A percentile compares a stretch with the other conserved stretches of the same genome.
Evolutionary conservation across 495 filamentous ascomycete genomes (phyloP).

Genomic region (Chaetomidium leptoderma): DNA sequence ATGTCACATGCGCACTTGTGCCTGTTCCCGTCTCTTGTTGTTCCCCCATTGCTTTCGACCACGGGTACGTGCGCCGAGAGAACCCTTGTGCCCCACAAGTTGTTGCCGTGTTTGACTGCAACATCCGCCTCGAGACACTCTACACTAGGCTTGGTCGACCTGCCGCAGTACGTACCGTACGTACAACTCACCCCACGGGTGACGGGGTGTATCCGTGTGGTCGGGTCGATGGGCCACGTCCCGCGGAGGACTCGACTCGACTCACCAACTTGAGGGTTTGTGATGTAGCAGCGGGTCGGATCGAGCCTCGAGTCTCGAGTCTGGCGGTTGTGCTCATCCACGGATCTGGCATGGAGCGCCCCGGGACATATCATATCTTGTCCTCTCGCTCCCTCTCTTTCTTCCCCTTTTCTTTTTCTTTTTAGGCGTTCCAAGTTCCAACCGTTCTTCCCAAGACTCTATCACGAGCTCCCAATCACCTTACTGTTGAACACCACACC

Average conservation of each 20-base stretch:
- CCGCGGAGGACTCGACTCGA: neutral
- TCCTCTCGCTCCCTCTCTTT: neutral
- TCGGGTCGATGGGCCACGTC: slow-evolving; percentile 6
- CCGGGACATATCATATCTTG: neutral
- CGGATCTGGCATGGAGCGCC: neutral
- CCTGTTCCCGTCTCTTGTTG: neutral
- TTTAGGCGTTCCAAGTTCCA: neutral
- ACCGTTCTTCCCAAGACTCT: neutral
- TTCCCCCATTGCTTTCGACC: neutral
- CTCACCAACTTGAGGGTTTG: neutral
- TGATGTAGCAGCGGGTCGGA: slow-evolving; percentile 11
- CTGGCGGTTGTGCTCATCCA: neutral
- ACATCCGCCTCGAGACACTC: neutral
- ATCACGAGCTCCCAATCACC: too few species aligned
- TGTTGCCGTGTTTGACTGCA: slow-evolving; percentile 14
- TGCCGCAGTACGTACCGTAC: slow-evolving; percentile 14
- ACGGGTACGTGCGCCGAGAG: slow-evolving; percentile 11
- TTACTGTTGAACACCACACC: too few species aligned
- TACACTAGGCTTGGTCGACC: neutral
- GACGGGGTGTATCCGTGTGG: slow-evolving; percentile 10
- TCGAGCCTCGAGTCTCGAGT: slow-evolving; percentile 7
- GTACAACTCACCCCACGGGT: neutral
- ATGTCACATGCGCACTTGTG: slow-evolving; percentile 5
- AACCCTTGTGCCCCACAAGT: slow-evolving; percentile 5
- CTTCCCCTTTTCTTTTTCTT: neutral